phyloP scores from a whole-genome alignment of 805 yeast genomes.

The Blastobotrys chiropterorum region DNA sequence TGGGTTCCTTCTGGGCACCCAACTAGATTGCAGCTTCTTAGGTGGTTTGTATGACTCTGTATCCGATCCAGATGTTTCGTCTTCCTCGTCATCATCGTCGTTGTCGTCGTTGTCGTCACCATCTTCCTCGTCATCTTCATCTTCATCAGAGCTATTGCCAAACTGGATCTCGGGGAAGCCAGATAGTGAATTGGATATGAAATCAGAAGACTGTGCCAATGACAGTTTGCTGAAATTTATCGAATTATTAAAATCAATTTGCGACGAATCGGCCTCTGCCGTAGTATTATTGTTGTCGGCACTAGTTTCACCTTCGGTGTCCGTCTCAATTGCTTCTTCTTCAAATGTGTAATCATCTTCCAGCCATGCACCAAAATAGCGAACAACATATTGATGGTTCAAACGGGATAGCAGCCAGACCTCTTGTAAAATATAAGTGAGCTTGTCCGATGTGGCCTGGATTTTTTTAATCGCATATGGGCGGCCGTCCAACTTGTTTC shows the following conservation, averaged over 20 bases:
- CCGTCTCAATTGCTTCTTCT: slow-evolving; percentile 33
- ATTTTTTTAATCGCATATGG: slow-evolving; percentile 93
- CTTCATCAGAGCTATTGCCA: slow-evolving; percentile 18
- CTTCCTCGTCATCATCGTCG: slow-evolving; percentile 7
- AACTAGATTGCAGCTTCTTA: neutral
- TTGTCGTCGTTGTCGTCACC: slow-evolving; percentile 9
- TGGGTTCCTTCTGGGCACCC: slow-evolving; percentile 20
- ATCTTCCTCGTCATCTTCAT: slow-evolving; percentile 10
- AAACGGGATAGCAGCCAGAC: slow-evolving; percentile 87
- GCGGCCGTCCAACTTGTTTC: slow-evolving; percentile 89
- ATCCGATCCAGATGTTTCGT: slow-evolving; percentile 4
- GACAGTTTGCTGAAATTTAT: slow-evolving; percentile 13
- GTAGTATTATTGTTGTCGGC: slow-evolving; percentile 3
- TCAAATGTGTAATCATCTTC: slow-evolving; percentile 53
- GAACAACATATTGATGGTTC: slow-evolving; percentile 91
- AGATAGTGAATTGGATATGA: slow-evolving; percentile 21
- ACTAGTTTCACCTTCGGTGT: slow-evolving; percentile 14
- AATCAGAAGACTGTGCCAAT: slow-evolving; percentile 15
- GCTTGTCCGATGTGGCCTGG: slow-evolving; percentile 70
- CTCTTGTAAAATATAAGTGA: slow-evolving; percentile 79
- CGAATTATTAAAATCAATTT: neutral
- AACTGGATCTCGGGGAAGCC: slow-evolving; percentile 24
- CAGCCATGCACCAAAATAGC: slow-evolving; percentile 97
- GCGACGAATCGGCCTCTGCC: neutral
- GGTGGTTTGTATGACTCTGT: neutral